Evolutionary conservation across 1,284 basidiomycete species (phyloP), one percentile per base, ranked within the genome.

Genomic region (Leccinum variabile): DNA sequence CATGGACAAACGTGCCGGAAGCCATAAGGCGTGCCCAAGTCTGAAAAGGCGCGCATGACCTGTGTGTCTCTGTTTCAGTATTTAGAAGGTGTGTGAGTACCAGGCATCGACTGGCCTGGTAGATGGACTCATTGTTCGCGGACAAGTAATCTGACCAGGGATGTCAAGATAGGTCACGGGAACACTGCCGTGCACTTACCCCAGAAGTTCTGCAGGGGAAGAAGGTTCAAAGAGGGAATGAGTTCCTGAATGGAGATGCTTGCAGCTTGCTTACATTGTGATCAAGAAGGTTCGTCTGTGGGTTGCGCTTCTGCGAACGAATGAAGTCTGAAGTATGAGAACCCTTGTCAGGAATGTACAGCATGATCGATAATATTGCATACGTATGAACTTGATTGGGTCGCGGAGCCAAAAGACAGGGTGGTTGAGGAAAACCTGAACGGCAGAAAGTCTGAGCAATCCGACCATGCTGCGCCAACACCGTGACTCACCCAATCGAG

Each of bases 291-390:
- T 65, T 53, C 9, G 66, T 60, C 59, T 80, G 77, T 1, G 80
- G 80, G 74, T 76, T 78, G 64, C 81, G 75, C 75, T 84, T 84
- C 71, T 83, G 81, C 8, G 83, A 82, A 73, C 81, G 82, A 63
- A 82, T 82, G 69, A 84, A 82, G 69, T 79, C 65, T 82, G 69
- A 84, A 82, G 69, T 79, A 55, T 66, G 37, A 8, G 33, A 32
- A 14, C 9, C 22, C 6, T 28, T 3, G 41, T 63, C 41, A 59
- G 35, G 22, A 44, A 32, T 1, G 18, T n/a, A 49, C 2, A 9
- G 33, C 14, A 5, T 22, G 5, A 30, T 7, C 1, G n/a, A 44
- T 46, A 9, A n/a, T 3, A 25, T 30, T 30, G 62, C 69, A 25
- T 46, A 69, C 69, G 66, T 8, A 82, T 81, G 73, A 84, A 84